A percentile compares a stretch with the other conserved stretches of the same genome.
Evolutionary conservation across 2,329 filamentous ascomycete species (phyloP).

Genomic region (Berkeleyomyces basicola): DNA sequence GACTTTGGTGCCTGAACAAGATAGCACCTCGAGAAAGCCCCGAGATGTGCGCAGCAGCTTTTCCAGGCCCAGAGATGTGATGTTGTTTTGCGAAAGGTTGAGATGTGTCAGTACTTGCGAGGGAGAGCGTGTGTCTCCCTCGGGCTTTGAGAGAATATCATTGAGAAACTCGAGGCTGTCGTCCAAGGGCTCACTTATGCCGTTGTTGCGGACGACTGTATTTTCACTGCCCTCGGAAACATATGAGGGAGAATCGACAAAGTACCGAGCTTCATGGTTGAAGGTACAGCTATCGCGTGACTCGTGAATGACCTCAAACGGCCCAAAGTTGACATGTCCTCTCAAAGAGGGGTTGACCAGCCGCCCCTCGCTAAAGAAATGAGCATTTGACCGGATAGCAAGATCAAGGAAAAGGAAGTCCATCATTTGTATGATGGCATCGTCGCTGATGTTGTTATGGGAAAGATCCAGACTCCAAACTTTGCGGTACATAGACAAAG

Average conservation of each 20-base stretch:
- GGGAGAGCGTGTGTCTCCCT: conserved; percentile 10
- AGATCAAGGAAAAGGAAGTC: conserved; percentile 3
- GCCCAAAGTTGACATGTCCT: conserved; percentile 24
- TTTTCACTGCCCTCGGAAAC: conserved; percentile 8
- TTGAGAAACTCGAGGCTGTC: conserved; percentile 20
- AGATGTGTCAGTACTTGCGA: conserved; percentile 32
- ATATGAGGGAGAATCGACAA: conserved; percentile 32
- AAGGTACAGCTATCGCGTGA: conserved; percentile 29
- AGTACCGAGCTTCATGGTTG: conserved; percentile 30
- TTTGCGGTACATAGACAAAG: conserved; percentile 17
- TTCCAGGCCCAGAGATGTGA: conserved; percentile 29
- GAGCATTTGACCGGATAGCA: conserved; percentile 14
- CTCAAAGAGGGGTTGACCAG: conserved; percentile 19
- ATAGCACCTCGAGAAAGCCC: conserved; percentile 34
- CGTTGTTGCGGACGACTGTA: conserved; percentile 17
- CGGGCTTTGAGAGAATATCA: conserved; percentile 17
- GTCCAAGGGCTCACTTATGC: conserved; percentile 18
- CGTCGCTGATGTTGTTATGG: conserved; percentile 35
- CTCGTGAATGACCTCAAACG: conserved; percentile 30
- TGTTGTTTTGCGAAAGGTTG: conserved; percentile 31
- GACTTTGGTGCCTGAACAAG: conserved; percentile 13
- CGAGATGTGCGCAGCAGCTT: conserved; percentile 26
- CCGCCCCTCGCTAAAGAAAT: conserved; percentile 31
- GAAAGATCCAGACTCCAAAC: conserved; percentile 43
- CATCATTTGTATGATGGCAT: conserved; percentile 11